Base-by-base conservation (phyloP, 225 moss, liverwort and hornwort species). In the Pseudoscleropodium purum region DNA sequence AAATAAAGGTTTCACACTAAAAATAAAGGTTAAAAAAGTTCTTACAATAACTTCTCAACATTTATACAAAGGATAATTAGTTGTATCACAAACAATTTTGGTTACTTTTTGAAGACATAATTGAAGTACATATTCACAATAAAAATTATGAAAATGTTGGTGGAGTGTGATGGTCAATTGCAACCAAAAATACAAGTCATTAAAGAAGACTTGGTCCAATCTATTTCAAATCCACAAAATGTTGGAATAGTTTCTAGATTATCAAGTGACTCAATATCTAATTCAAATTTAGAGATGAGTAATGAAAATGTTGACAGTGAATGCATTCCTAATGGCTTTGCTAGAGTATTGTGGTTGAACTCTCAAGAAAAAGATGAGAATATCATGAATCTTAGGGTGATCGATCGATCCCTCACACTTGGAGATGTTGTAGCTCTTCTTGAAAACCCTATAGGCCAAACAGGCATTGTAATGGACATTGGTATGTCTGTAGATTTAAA, bases 401-500 rank as follows among this genome's bases (percentile, higher is more conserved):
- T 98, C 45, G 96, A 98, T 86, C 92, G 92, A 25, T 92, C 96
- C 21, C 96, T 96, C 20, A 30, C 93, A 61, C 91, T 96, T 41
- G 97, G 96, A 77, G 98, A 98, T 11, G 87, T 96, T 15, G 96
- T 97, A 86, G 94, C 95, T 54, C 87, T 54, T 49, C 57, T 89
- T 41, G 64, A 81, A 67, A 91, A 96, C 81, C 92, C 94, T 15
- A 27, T 93, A 68, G 96, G 92, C 17, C 96, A 98, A 67, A 95
- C 37, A 1, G 93, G 96, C 18, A 95, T 95, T 65, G 91, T 98
- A 24, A 89, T 92, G 69, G 92, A 97, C 2, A 88, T 95, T 17
- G 91, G 87, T 66, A 93, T 97, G 90, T 87, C 73, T 85, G 94
- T 97, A 6, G 94, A 97, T 91, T 90, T 97, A 90, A 94, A 98